Evolutionary conservation across 176 grass and related monocot species (phyloP), one percentile per base, ranked within the genome.

Genomic region (Alloteropsis semialata): DNA sequence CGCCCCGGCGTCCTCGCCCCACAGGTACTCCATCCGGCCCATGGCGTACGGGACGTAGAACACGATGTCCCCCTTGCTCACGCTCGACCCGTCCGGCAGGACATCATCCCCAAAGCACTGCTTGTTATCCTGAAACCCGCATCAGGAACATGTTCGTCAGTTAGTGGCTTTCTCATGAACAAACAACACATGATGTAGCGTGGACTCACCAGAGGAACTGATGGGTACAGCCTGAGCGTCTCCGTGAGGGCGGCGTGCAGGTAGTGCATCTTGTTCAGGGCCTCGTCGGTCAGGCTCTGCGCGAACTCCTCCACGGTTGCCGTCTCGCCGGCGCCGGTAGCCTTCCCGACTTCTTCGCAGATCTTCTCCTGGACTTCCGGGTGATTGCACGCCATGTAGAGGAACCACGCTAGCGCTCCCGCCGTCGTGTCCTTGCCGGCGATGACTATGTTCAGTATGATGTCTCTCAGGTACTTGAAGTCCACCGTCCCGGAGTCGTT

Each of bases 311-410:
- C 80, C 17, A 87, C 28, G 29, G 78, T 43, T 0, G 75, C 48
- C 50, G 65, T 22, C 11, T 82, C 82, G 5, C 64, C 17, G 13
- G 88, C 13, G 12, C 36, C 41, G 0, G 76, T 61, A 1, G 74
- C 87, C 69, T 59, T 37, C 0, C 3, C 78, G 32, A 64, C 88
- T 62, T 97, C 95, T 9, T 55, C 19, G 12, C 10, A 71, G 4
- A 94, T 55, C 87, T 42, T 94, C 12, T 89, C 84, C 79, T 92
- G 92, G 29, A 87, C 62, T 0, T 81, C 65, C 55, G 92, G 87
- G 56, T 94, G 73, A 72, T 82, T 87, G 92, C 92, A 91, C 33
- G 87, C 57, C 92, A 91, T 87, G 81, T 85, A 91, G 32, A 94
- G 65, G 61, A 94, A 94, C 92, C 92, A 92, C n/a, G 92, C 28